Percentiles rank a stretch among this genome's conserved stretches.
Evolutionary conservation across 805 yeast genomes (phyloP).

Genomic region (Ogataea thermomethanolica): DNA sequence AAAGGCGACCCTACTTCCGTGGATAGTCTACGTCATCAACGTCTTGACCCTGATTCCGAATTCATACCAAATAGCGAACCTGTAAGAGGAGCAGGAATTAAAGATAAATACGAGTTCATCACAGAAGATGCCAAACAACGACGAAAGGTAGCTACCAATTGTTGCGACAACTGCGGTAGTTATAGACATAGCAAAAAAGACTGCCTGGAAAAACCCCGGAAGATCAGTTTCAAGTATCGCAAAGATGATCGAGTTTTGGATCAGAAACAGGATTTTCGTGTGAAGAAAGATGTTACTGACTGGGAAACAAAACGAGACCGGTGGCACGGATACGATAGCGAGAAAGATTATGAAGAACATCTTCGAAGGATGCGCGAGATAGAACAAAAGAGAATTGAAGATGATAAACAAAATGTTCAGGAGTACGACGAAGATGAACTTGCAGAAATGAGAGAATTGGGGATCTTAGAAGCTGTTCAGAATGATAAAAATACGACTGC

Average conservation of each 20-base stretch:
- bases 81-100: constrained; percentile 53
- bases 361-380: constrained; percentile 45
- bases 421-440: constrained; percentile 41
- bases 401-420: constrained; percentile 19
- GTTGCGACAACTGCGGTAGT: constrained; percentile 60
- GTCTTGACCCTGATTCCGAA: constrained; percentile 40
- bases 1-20: constrained; percentile 21
- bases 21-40: constrained; percentile 58
- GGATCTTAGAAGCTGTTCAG: constrained; percentile 28
- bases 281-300: constrained; percentile 33
- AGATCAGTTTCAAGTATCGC: constrained; percentile 34
- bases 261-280: constrained; percentile 12
- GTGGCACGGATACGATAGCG: constrained; percentile 74
- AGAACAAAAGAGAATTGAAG: constrained; percentile 41
- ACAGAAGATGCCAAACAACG: constrained; percentile 9
- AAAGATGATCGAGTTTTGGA: constrained; percentile 20
- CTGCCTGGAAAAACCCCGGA: constrained; percentile 56
- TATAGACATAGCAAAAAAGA: constrained; percentile 47
- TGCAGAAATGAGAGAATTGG: constrained; percentile 40
- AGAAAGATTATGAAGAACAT: constrained; percentile 53
- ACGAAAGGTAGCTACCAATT: constrained; percentile 2
- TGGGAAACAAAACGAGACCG: constrained; percentile 76
- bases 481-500: constrained; percentile 10
- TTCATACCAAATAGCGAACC: constrained; percentile 48
- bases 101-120: constrained; percentile 38